Evolutionary conservation across 2,329 filamentous ascomycete genomes (phyloP), one percentile per base, ranked within the genome.

Genomic region (Grosmannia clavigera): DNA sequence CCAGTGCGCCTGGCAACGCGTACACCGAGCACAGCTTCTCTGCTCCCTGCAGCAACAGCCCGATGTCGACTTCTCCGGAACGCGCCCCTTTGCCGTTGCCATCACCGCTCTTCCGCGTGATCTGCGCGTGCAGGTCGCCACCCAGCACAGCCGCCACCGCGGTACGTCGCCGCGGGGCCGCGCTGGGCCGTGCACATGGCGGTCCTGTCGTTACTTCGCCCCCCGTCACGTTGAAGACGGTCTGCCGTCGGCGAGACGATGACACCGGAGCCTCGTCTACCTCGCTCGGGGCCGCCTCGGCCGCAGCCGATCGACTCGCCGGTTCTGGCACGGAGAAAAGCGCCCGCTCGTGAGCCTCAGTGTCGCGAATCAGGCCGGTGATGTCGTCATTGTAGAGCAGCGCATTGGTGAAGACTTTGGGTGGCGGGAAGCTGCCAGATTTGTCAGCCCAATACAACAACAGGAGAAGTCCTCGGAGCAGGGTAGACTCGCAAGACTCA

Each of bases 391-490:
- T 85, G 60, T 87, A 85, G 56, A 97, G 84, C 48, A 99, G 81
- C 40, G 94, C 91, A 71, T 95, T 96, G 66, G 92, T 94, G 75
- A 97, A 99, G 69, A 94, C 91, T 68, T 90, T 95, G n/a, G 92
- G 90, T 2, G 83, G 83, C 50, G 90, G 90, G 67, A 97, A 97
- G 40, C 90, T 95, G 65, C 5, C 11, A 19, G 6, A 10, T 5
- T 10, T 46, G 10, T 53, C 14, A 12, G 40, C 35, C 48, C 22
- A 52, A 25, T 57, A 22, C 62, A n/a, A 22, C 22, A 25, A 56
- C 35, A 19, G 22, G 22, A 25, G 3, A n/a, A 10, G 2, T 3
- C 11, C 22, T 46, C 3, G 19, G 40, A 4, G 19, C 19, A 22
- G 25, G 48, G 25, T 7, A 31, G 31, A 31, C 4, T 7, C 31